Evolutionary conservation across 257 asterid species (phyloP), one percentile per base, ranked within the genome.

Genomic region (Solanum chiquidenum): DNA sequence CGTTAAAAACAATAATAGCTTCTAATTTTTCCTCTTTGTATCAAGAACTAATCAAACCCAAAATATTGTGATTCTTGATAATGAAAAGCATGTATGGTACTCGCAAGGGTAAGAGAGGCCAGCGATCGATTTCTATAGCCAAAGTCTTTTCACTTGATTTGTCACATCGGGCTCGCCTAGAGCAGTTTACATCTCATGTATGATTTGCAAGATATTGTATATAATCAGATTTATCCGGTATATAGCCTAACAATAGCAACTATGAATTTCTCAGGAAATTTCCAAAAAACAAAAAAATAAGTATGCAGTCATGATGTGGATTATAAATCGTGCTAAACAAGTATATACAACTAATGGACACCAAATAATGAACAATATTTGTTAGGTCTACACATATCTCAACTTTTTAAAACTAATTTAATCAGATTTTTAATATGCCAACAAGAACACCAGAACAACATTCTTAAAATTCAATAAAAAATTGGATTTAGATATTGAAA

Each of bases 211-310:
- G 66, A 20, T 7, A 58, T 21, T 21, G 1, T 1, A 58, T 16
- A 1, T 7, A 0, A 58, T 0, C 5, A 1, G 0, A 60, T 60
- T 60, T 60, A 55, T 12, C 7, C 4, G 3, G 9, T 38, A 2
- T 38, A 7, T 20, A 46, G 1, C 7, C 3, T 2, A 46, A 46
- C 2, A 46, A 2, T 46, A 13, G 20, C 18, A 13, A 4, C 20
- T 5, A 1, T 4, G 6, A 4, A 13, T 46, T 46, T 13, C 6
- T 1, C 13, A 0, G 2, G 0, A 18, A 21, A 60, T 3, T 21
- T 20, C 4, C 5, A 3, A 60, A 3, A 58, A 20, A 3, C 20
- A 20, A 18, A 7, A 6, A 7, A 7, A 0, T 18, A 2, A 52
- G 68, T 60, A 12, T 25, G 73, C 9, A 25, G 7, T 4, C 73